Conservation (phyloP, 225 moss, liverwort and hornwort species). For the Asterella californica region DNA sequence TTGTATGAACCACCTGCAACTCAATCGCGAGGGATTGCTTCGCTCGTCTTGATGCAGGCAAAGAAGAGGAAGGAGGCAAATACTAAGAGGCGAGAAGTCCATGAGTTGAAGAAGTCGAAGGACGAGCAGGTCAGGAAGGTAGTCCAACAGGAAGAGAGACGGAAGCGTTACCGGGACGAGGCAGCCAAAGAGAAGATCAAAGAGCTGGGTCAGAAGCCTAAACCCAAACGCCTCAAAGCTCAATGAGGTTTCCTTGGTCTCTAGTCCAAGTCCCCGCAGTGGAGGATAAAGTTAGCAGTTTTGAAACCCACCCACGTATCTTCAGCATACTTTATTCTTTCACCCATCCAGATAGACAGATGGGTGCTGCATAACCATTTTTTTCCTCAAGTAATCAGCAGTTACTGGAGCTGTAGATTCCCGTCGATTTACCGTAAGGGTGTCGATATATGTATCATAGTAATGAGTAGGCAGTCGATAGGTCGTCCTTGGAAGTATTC, state of each 20-base stretch:
- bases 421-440: neutral
- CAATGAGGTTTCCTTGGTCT: neutral
- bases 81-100: conserved; percentile 67
- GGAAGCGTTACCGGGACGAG: conserved; percentile 78
- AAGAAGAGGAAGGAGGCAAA: conserved; percentile 87
- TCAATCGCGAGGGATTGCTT: neutral
- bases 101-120: conserved; percentile 57
- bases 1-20: neutral
- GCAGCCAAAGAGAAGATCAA: conserved; percentile 44
- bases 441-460: neutral
- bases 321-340: neutral
- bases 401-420: neutral
- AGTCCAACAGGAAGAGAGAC: conserved; percentile 65
- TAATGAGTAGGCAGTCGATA: neutral
- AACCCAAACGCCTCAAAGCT: conserved; percentile 26
- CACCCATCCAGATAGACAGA: neutral
- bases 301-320: neutral
- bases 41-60: conserved; percentile 38
- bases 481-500: neutral
- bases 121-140: conserved; percentile 67
- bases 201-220: conserved; percentile 32
- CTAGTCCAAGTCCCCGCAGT: neutral
- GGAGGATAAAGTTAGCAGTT: neutral
- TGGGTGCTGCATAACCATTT: neutral
- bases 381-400: neutral